Base-by-base conservation (phyloP, 768 basidiomycete genomes). In the Podaxis sp. region DNA sequence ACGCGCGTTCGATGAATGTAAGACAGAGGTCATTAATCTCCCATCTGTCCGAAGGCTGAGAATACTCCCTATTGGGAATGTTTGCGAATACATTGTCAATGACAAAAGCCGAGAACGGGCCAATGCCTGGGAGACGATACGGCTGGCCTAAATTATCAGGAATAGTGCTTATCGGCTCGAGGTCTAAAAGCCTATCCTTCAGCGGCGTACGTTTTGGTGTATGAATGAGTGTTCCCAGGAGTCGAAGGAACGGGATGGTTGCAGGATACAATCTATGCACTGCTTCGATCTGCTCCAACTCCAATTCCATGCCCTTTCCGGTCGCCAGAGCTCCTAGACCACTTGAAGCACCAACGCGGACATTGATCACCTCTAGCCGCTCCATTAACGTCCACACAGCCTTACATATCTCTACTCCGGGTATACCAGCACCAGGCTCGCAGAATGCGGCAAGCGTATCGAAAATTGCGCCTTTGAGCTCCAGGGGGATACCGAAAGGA, bases 1-100 rank as follows among this genome's bases (percentile, higher is more conserved):
- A 74, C 25, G 87, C 85, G 38, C 90, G 85, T 68, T 98, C 96
- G 59, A 96, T 80, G 69, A 91, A 96, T 61, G 84, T 86, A 47
- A 98, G 76, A 57, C 90, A 91, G 0, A 89, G 78, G 64, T 95
- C 93, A 57, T 94, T 90, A 70, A 91, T 87, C 66, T 85, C 80
- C 94, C 93, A 98, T 62, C 89, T 76, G 67, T 98, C 93, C 11
- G 84, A 84, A 10, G 85, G 85, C 35, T 81, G 81, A 2, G 82
- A 76, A 67, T 90, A 98, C 62, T 91, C 93, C 48, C 95, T 81
- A 55, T 77, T 81, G 13, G 85, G 79, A 46, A 92, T 87, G 55
- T 88, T 86, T 35, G 88, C 81, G 64, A 98, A 90, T 2, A 98
- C 91, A 50, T 90, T 91, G 66, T 98, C 94, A 62, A 96, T 75